Evolutionary conservation across 2,329 filamentous ascomycete species (phyloP).

Genomic region (Nakataea oryzae): DNA sequence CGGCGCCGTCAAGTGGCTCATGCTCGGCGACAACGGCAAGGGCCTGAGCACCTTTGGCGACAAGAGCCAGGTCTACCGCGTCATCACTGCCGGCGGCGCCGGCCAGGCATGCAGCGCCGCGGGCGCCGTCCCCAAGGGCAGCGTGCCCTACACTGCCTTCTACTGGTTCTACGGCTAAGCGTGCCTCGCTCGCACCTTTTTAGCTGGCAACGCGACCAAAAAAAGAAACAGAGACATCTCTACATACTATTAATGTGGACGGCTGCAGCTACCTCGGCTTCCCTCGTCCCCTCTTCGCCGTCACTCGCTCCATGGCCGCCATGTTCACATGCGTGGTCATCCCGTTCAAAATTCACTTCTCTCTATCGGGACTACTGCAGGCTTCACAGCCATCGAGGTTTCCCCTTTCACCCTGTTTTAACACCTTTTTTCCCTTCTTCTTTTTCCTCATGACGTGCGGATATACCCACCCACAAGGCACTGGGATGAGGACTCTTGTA

Average conservation of each 20-base stretch:
- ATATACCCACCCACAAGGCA: background rate
- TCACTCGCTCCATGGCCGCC: background rate
- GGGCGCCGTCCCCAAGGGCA: slow-evolving; percentile 31
- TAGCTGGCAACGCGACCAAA: slow-evolving; percentile 4
- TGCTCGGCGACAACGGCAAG: slow-evolving; percentile 23
- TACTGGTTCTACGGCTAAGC: slow-evolving; percentile 45
- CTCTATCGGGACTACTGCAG: background rate
- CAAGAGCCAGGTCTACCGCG: slow-evolving; percentile 37
- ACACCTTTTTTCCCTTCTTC: slow-evolving; percentile 1
- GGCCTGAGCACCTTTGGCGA: slow-evolving; percentile 18
- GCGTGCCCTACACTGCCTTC: slow-evolving; percentile 43
- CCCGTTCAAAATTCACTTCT: background rate
- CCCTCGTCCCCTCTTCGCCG: background rate
- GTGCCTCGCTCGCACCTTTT: background rate
- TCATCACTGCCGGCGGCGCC: slow-evolving; percentile 41
- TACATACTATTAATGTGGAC: background rate
- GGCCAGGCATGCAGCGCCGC: slow-evolving; percentile 28
- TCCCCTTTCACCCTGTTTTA: background rate
- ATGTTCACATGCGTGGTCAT: background rate
- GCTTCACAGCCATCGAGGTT: background rate
- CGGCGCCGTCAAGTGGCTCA: slow-evolving; percentile 45
- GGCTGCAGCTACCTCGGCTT: background rate
- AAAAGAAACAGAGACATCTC: background rate
- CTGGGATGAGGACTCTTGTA: background rate
- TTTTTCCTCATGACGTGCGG: background rate